Conservation (phyloP, 805 yeast species). For the Henningerozyma blattae region DNA sequence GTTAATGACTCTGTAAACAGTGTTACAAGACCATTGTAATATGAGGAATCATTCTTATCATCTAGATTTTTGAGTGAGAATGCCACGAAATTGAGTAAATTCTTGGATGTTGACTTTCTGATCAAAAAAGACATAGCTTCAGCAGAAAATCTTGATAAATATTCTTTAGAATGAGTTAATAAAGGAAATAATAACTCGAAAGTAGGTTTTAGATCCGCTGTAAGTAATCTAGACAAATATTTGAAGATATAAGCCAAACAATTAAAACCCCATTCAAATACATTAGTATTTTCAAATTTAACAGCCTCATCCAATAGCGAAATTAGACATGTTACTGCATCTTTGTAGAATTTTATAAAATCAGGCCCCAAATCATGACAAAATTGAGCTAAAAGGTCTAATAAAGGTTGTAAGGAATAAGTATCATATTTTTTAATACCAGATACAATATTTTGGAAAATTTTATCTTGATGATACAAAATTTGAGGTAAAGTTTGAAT, state of each 20-base stretch:
- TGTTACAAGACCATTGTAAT: conserved; percentile 47
- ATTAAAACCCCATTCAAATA: conserved; percentile 76
- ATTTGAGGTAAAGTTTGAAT: conserved; percentile 72
- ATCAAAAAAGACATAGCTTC: conserved; percentile 81
- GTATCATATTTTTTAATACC: conserved; percentile 47
- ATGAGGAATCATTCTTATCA: conserved; percentile 26
- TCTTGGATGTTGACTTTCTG: conserved; percentile 46
- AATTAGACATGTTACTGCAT: conserved; percentile 39
- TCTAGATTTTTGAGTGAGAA: conserved; percentile 30
- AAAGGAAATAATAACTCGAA: conserved; percentile 54
- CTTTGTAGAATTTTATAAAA: conserved; percentile 57
- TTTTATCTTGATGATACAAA: conserved; percentile 51
- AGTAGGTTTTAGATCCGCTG: conserved; percentile 56
- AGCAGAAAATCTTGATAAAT: conserved; percentile 72
- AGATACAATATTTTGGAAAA: conserved; percentile 39
- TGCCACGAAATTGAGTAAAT: conserved; percentile 35
- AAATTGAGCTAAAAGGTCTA: conserved; percentile 74
- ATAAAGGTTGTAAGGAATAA: conserved; percentile 63
- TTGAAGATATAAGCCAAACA: conserved; percentile 82
- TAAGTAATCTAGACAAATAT: conserved; percentile 56
- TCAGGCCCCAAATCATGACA: conserved; percentile 90
- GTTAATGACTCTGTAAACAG: conserved; percentile 65
- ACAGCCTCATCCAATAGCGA: conserved; percentile 31
- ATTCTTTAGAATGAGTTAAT: conserved; percentile 45
- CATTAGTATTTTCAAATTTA: conserved; percentile 42